Conservation (phyloP, 192 early-diverging fungal species). For the Coemansia umbellata region DNA sequence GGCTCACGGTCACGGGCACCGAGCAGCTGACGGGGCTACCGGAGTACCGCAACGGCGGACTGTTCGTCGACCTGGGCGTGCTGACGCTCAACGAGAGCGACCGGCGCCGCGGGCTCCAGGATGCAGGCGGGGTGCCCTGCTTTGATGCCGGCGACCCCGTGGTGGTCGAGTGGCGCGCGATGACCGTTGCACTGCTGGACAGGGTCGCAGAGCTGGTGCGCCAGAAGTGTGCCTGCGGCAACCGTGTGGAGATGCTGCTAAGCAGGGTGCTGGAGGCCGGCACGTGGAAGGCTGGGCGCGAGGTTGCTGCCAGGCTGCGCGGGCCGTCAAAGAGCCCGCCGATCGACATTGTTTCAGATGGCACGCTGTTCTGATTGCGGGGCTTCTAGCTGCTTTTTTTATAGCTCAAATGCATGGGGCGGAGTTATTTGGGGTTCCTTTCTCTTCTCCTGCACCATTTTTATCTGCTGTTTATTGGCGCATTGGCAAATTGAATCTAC, state of each 20-base stretch:
- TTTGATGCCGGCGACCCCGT: conserved; percentile 77
- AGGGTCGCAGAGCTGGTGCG: conserved; percentile 62
- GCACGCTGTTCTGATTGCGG: conserved; percentile 70
- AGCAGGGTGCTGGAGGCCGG: conserved; percentile 89
- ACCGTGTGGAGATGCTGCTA: conserved; percentile 54
- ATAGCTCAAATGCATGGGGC: not conserved
- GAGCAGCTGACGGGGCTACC: conserved; percentile 81
- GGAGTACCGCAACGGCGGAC: conserved; percentile 82
- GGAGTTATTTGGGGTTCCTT: not conserved
- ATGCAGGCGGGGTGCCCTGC: conserved; percentile 44
- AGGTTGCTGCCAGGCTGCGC: conserved; percentile 74
- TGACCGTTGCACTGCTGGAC: conserved; percentile 84
- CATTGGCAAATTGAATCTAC: not conserved
- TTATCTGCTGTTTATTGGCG: no score
- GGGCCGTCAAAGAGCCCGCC: conserved; percentile 84
- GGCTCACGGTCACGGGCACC: conserved; percentile 51
- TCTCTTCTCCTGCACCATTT: not conserved
- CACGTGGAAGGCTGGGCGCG: conserved; percentile 93
- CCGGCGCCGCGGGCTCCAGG: conserved; percentile 54
- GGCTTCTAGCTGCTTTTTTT: no score
- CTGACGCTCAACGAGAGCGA: conserved; percentile 57
- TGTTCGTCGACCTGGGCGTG: conserved; percentile 84
- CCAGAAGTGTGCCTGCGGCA: conserved; percentile 40
- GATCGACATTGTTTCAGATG: conserved; percentile 83
- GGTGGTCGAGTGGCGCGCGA: conserved; percentile 90